Base-by-base conservation (phyloP, 352 stramenopile genomes). In the Aphanomyces euteiches region DNA sequence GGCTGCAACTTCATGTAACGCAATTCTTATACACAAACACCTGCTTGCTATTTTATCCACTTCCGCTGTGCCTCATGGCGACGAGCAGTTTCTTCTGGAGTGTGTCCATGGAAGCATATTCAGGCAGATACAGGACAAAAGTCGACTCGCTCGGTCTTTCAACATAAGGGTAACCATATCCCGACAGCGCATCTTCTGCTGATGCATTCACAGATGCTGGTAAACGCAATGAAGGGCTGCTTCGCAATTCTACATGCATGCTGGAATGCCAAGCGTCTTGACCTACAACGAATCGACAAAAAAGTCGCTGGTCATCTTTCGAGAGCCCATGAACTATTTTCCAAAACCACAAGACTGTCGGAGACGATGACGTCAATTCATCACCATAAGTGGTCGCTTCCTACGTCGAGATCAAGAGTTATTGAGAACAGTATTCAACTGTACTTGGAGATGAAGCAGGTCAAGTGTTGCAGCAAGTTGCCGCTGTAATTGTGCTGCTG, bases 61-160 rank as follows among this genome's bases (percentile, higher is more conserved):
- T 17, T 63, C 56, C 10, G 17, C 13, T 13, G 15, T 58, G 47
- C 15, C 74, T 82, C 76, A 90, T 90, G 13, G 78, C 79, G 5
- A 91, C 66, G 13, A 82, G 50, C 21, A 93, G 74, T 59, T 91
- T 90, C 47, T 85, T 77, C 8, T 78, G 80, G 39, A 92, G 74
- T 34, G 77, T 76, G 12, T 69, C 66, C 3, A 67, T 36, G 7
- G 75, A 80, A 21, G 86, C 85, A 70, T 93, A 92, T n/a, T 60
- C 68, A 3, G 84, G 83, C 5, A 93, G 37, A 48, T 91, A 82
- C 6, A 90, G 72, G 10, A 78, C 76, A 53, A 76, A 45, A 0
- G 38, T 21, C 15, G 53, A 34, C 13, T 54, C 4, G 41, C 4
- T 10, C 34, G 7, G 12, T 34, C 50, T 41, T 36, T 69, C 63